phyloP scores from a whole-genome alignment of 176 grass and related monocot species.

The Hordeum vulgare region DNA sequence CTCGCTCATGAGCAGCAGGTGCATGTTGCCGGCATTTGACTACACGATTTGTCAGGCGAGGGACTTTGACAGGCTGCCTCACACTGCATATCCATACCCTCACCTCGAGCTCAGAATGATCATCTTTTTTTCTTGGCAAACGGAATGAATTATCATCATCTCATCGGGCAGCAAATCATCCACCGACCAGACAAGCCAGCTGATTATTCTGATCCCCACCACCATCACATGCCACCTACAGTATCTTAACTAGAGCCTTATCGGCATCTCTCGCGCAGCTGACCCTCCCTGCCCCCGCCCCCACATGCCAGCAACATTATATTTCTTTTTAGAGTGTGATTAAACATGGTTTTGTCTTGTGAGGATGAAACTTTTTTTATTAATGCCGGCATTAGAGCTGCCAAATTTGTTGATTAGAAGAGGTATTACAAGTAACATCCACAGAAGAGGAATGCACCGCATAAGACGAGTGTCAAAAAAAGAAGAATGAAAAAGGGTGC shows the following conservation, averaged over 20 bases:
- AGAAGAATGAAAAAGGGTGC: too few relatives aligned
- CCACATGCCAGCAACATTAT: conserved; percentile 1
- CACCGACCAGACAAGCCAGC: background rate
- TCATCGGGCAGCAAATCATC: conserved; percentile 1
- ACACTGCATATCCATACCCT: too few relatives aligned
- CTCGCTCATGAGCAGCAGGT: background rate
- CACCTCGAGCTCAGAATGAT: background rate
- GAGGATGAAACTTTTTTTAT: too few relatives aligned
- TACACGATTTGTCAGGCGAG: background rate
- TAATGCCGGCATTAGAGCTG: too few relatives aligned
- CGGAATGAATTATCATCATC: background rate
- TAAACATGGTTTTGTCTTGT: too few relatives aligned
- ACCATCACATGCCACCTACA: background rate
- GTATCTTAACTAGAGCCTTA: background rate
- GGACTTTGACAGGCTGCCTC: conserved; percentile 14
- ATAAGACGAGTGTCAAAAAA: too few relatives aligned
- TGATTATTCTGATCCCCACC: conserved; percentile 14
- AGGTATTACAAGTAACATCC: too few relatives aligned
- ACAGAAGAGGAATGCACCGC: too few relatives aligned
- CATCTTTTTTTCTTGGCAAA: background rate
- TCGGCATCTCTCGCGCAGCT: background rate
- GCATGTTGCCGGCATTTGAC: conserved; percentile 44
- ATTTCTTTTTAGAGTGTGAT: too few relatives aligned
- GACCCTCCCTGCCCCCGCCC: background rate
- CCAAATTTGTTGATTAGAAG: too few relatives aligned